Evolutionary conservation across 768 basidiomycete genomes (phyloP).

Genomic region (Tricholoma hemisulphureum): DNA sequence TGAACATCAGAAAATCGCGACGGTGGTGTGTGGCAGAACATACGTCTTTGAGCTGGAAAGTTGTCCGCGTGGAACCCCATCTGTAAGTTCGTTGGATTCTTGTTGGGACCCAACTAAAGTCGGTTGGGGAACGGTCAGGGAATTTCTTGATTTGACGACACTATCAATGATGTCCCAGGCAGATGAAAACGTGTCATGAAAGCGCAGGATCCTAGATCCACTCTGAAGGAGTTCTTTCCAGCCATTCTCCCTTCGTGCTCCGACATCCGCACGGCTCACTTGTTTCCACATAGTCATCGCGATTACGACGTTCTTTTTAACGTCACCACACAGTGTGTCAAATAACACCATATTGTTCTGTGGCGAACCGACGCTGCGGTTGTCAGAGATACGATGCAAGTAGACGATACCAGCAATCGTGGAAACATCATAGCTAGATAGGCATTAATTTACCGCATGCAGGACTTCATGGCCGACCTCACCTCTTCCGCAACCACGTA

Average conservation of each 20-base stretch:
- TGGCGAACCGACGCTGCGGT: neutral
- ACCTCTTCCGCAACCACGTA: neutral
- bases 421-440: neutral
- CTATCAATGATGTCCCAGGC: constrained; percentile 1
- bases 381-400: constrained; percentile 1
- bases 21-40: neutral
- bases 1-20: neutral
- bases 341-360: neutral
- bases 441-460: neutral
- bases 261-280: neutral
- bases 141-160: neutral
- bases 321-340: neutral
- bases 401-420: neutral
- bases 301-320: neutral
- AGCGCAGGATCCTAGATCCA: neutral
- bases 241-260: neutral
- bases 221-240: neutral
- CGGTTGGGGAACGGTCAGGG: neutral
- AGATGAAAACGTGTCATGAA: neutral
- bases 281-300: constrained; percentile 1
- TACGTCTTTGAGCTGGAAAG: neutral
- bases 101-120: neutral
- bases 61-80: neutral
- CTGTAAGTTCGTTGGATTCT: too few relatives aligned
- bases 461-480: neutral